These are phyloP conservation scores for Xerocomus brunneocitrinus DNA, from an alignment of 768 basidiomycete species.

Conservation along the genomic window DNA sequence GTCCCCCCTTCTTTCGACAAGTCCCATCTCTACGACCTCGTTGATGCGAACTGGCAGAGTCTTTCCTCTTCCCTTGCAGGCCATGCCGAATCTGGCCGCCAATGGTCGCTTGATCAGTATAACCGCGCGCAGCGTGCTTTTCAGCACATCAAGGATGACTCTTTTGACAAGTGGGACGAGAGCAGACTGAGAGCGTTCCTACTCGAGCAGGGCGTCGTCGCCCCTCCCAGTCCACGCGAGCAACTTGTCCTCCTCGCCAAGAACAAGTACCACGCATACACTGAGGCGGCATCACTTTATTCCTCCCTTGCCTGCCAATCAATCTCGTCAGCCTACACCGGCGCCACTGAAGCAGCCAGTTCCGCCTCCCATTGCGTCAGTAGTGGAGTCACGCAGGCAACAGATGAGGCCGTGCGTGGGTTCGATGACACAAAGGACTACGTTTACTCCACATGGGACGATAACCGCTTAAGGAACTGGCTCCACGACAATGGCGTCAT, in stretches of 20 bases:
- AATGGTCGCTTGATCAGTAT: conserved; percentile 65
- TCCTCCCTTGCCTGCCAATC: conserved; percentile 44
- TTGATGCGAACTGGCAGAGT: conserved; percentile 56
- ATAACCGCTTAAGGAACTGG: conserved; percentile 65
- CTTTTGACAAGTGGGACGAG: conserved; percentile 85
- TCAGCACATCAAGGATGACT: conserved; percentile 48
- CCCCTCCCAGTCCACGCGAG: conserved; percentile 74
- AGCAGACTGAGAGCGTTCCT: conserved; percentile 76
- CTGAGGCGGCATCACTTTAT: conserved; percentile 54
- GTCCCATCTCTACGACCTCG: conserved; percentile 42
- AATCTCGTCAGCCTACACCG: conserved; percentile 49
- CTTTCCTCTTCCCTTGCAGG: conserved; percentile 29
- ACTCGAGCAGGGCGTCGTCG: conserved; percentile 81
- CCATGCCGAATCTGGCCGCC: conserved; percentile 26
- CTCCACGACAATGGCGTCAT: conserved; percentile 72
- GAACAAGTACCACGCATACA: conserved; percentile 59
- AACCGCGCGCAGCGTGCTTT: conserved; percentile 60
- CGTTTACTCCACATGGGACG: conserved; percentile 86
- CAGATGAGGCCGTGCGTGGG: conserved; percentile 42
- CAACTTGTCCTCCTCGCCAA: conserved; percentile 76
- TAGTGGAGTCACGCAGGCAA: conserved; percentile 47
- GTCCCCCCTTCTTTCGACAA: conserved; percentile 43
- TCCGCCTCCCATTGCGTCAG: conserved; percentile 39
- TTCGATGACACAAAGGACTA: conserved; percentile 82
- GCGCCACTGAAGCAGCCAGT: conserved; percentile 33